Evolutionary conservation across 2,329 filamentous ascomycete species (phyloP).

Genomic region (Pseudogymnoascus sp.): DNA sequence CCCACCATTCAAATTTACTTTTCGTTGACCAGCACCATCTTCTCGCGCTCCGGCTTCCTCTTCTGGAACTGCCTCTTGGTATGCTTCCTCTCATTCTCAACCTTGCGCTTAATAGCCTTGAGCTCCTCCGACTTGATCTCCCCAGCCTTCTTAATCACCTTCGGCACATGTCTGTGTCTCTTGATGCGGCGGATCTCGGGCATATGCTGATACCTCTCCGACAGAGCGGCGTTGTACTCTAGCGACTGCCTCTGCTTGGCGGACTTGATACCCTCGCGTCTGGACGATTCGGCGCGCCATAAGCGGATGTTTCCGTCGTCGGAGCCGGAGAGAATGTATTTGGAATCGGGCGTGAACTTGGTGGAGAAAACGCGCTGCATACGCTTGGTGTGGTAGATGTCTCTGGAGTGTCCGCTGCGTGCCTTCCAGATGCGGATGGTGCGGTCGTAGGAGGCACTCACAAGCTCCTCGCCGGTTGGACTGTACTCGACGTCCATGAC

Average conservation of each 20-base stretch:
- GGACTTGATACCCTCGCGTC: conserved; percentile 77
- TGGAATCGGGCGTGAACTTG: conserved; percentile 79
- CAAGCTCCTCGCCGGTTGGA: conserved; percentile 88
- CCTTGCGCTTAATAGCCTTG: conserved; percentile 76
- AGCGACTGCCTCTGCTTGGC: conserved; percentile 78
- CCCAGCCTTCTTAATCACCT: conserved; percentile 88
- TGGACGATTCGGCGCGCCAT: conserved; percentile 82
- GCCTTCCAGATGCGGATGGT: conserved; percentile 82
- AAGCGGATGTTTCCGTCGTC: conserved; percentile 89
- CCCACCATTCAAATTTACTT: conserved; percentile 38
- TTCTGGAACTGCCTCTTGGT: conserved; percentile 73
- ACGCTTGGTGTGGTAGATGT: conserved; percentile 94
- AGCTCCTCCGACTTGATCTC: conserved; percentile 93
- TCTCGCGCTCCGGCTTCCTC: conserved; percentile 76
- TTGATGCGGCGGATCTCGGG: conserved; percentile 88
- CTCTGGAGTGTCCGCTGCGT: conserved; percentile 73
- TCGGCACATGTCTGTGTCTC: conserved; percentile 83
- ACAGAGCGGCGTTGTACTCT: conserved; percentile 83
- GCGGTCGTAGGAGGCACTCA: conserved; percentile 81
- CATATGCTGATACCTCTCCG: conserved; percentile 86
- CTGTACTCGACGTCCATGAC: conserved; percentile 97
- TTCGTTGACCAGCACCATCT: conserved; percentile 71
- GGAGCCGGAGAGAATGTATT: conserved; percentile 82
- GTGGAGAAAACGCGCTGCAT: conserved; percentile 92
- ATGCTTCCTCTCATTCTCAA: conserved; percentile 93